Evolutionary conservation across 129 eudicot species (phyloP).

Genomic region (Tagetes patula): DNA sequence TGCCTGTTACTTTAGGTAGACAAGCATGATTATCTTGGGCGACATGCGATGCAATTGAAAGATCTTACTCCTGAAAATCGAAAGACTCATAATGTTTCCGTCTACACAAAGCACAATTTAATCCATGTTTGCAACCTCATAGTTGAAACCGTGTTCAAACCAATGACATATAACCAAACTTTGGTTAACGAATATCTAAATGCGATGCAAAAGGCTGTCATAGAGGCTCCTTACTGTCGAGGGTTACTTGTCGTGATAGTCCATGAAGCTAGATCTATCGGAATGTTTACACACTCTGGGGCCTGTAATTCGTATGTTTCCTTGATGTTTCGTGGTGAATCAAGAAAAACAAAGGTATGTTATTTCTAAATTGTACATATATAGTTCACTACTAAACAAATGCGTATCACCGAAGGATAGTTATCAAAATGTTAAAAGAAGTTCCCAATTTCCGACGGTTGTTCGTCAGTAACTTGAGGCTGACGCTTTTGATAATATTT

Average conservation of each 20-base stretch:
- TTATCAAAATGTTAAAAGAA: too few species aligned
- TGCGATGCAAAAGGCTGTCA: neutral
- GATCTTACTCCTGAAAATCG: neutral
- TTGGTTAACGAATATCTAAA: neutral
- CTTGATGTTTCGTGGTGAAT: constrained; percentile 49
- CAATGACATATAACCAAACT: neutral
- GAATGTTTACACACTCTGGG: constrained; percentile 25
- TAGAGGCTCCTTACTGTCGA: constrained; percentile 42
- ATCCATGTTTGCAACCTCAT: neutral
- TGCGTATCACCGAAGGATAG: too few species aligned
- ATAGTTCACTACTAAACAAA: too few species aligned
- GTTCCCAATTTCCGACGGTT: too few species aligned
- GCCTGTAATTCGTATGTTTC: constrained; percentile 43
- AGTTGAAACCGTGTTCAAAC: neutral
- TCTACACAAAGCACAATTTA: too few species aligned
- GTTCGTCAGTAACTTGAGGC: too few species aligned
- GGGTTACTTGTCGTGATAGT: constrained; percentile 63
- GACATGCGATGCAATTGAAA: neutral
- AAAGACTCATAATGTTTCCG: neutral
- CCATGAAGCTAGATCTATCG: constrained; percentile 62
- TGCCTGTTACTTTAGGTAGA: neutral
- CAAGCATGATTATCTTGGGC: neutral
- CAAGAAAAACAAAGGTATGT: constrained; percentile 51
- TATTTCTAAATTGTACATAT: too few species aligned
- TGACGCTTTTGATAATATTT: too few species aligned